These are phyloP conservation scores for Ceratocystis harringtonii DNA, from an alignment of 2,329 filamentous ascomycete genomes.

Conservation along the genomic window DNA sequence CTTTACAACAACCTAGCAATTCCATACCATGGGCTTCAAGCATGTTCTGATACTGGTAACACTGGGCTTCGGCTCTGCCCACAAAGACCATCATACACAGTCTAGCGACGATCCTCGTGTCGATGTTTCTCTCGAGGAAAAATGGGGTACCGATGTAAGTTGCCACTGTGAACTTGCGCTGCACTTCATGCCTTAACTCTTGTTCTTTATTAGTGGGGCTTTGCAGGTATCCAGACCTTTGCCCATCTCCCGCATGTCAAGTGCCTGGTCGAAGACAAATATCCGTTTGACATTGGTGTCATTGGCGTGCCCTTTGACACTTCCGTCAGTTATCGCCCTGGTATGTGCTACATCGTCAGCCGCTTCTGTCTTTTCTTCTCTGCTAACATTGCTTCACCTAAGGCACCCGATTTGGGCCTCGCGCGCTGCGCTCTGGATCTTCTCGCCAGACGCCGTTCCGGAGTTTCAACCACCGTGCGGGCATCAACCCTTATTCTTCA, in stretches of 20 bases:
- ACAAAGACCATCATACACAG: constrained; percentile 6
- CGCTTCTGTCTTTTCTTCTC: neutral
- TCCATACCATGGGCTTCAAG: constrained; percentile 10
- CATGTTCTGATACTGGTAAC: neutral
- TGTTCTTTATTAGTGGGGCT: constrained; percentile 29
- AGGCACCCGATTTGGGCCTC: constrained; percentile 69
- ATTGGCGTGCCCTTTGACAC: constrained; percentile 63
- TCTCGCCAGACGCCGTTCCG: constrained; percentile 65
- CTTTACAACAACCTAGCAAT: neutral
- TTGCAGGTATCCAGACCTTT: constrained; percentile 61
- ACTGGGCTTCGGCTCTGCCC: constrained; percentile 4
- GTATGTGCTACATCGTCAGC: constrained; percentile 25
- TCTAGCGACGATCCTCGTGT: neutral
- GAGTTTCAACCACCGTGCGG: constrained; percentile 64
- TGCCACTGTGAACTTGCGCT: neutral
- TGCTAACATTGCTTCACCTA: neutral
- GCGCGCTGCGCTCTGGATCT: constrained; percentile 73
- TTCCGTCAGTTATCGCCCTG: constrained; percentile 53
- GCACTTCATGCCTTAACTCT: neutral
- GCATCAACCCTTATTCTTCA: constrained; percentile 66
- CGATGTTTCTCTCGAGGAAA: constrained; percentile 10
- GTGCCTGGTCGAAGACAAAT: constrained; percentile 50
- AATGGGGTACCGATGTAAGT: constrained; percentile 17
- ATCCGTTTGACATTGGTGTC: constrained; percentile 55
- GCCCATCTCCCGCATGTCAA: constrained; percentile 55